Evolutionary conservation across 306 rosid species (phyloP), one percentile per base, ranked within the genome.

Genomic region (Cyclanthera cordifolia): DNA sequence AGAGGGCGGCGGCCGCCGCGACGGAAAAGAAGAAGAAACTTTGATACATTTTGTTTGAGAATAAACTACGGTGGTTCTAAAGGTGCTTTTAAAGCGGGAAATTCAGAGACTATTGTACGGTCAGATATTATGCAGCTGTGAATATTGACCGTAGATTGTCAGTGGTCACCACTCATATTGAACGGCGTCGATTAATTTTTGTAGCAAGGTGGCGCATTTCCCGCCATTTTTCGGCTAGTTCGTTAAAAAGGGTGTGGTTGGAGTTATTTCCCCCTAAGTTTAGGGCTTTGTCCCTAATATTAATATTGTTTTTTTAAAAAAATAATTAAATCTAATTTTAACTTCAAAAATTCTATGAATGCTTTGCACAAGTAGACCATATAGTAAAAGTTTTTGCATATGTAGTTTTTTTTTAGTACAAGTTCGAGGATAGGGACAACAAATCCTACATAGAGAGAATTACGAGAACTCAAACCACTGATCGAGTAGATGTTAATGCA

Each of bases 11-110:
- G 74, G 85, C 46, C 45, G 74, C 17, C 1, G 50, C 2, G 1
- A 56, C 2, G 11, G 67, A 14, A 34, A 77, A 20, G 46, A 79
- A 67, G 15, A 74, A 30, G 32, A 78, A 56, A 37, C 17, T 41
- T 4, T 50, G 74, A 43, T 79, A 59, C 95, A 88, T 90, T 6
- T 7, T 7, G n/a, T 47, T 28, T 13, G 16, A 3, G 12, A 19
- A 25, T 27, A 9, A 12, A 52, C 2, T 25, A 8, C 54, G 16
- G 5, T 45, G 4, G 41, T 10, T 57, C 16, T 8, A 5, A 2
- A 14, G 37, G 52, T 34, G 41, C 19, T 24, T 24, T 73, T 85
- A 73, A 14, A 54, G 60, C 54, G 54, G 53, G 15, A 11, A 23
- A 4, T 37, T 12, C 7, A 43, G 30, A 45, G 57, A 27, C 30